Evolutionary conservation across 148 eudicot species (phyloP), one percentile per base, ranked within the genome.

Genomic region (Polygonum maritimum): DNA sequence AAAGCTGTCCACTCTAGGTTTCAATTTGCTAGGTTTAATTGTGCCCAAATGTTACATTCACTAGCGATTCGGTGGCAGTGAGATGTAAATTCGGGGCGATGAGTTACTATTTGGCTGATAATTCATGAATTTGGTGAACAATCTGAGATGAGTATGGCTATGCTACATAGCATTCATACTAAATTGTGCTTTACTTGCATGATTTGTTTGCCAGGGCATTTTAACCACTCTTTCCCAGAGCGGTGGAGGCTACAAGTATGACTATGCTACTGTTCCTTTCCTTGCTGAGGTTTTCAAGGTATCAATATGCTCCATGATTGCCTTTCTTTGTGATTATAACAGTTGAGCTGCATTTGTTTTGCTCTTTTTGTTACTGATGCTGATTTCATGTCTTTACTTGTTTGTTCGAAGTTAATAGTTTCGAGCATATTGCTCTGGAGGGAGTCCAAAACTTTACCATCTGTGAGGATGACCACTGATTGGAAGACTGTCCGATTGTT

Each of bases 241-340:
- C 74, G 78, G 84, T 79, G 88, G 92, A 74, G 87, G 86, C 48
- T 91, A 91, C 80, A 91, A 86, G 73, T 91, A 89, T 86, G 96
- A 91, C 77, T 91, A 89, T 79, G 93, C 93, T 18, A 89, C 96
- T 65, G 88, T 91, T 81, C 93, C 96, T 31, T 91, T 89, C 81
- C 96, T 91, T 38, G 96, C 96, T 51, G 96, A 91, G 82, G 79
- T 88, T 62, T 91, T 87, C 79, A 91, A 91, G 96, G 96, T 89
- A 76, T 49, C 75, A 15, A 3, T 40, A 36, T 33, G 35, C 40
- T 36, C 8, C 16, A 5, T 63, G 41, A 44, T 65, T 36, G 15
- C 71, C 71, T 14, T 67, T 67, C 71, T 65, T 65, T 35, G 21
- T 74, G 36, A 54, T 41, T 75, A 47, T 65, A 36, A 65, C 36